Base-by-base conservation (phyloP, 2,329 filamentous ascomycete species). In the Exophiala oligosperma region DNA sequence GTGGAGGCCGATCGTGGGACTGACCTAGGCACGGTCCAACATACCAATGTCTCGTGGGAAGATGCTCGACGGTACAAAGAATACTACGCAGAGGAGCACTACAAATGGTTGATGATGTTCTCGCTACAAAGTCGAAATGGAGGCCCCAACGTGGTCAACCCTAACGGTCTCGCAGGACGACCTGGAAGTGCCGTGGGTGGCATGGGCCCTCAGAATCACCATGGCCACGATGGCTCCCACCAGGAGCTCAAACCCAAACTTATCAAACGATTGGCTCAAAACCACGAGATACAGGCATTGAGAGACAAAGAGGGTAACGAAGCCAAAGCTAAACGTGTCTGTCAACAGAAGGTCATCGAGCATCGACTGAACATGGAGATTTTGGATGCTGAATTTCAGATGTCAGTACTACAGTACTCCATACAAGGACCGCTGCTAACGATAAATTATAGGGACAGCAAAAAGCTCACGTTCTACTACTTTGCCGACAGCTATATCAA, bases 21-120 rank as follows among this genome's bases (percentile, higher is more conserved):
- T 23, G 95, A 99, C 71, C 83, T 99, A 37, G 95, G 94, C 46
- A 96, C 93, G 26, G 93, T 99, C 28, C 89, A 91, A 52, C 86
- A 90, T 66, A 90, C 92, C 63, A 92, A 95, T 67, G 86, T 97
- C 40, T 90, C 91, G 62, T 92, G 92, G 82, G 88, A 92, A 65
- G 85, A 88, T 52, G 94, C 94, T 7, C 92, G 94, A 69, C 89
- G 94, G 49, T 78, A 92, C 65, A 96, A 97, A 73, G 91, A 95
- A 67, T 88, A 94, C 67, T 95, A 93, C 65, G 90, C 90, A 1
- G 91, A 97, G 71, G 92, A 97, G 71, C 94, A 99, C 72, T 97
- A 96, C 77, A 92, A 92, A 69, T 97, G 93, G 91, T 82, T 99
- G 53, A 96, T 97, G 89, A 94, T 97, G 90, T 99, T 97, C 73